Evolutionary conservation across 169 alveolate genomes (phyloP).

Genomic region (Babesia gibsoni): DNA sequence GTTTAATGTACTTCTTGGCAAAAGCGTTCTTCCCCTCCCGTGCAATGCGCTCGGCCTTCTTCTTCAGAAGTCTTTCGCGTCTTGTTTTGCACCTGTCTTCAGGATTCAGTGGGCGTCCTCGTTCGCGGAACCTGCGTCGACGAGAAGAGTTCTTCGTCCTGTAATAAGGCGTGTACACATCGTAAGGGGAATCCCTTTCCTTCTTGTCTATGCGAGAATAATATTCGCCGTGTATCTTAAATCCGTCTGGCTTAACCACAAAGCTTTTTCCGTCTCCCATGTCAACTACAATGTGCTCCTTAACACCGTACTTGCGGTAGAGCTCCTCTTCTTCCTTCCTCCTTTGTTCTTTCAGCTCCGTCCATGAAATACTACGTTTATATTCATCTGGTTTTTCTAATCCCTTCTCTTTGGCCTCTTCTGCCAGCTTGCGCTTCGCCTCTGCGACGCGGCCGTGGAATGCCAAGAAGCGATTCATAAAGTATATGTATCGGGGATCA

Average conservation of each 20-base stretch:
- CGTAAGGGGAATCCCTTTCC: slow-evolving; percentile 70
- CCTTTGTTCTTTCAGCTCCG: slow-evolving; percentile 15
- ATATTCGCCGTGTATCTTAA: slow-evolving; percentile 61
- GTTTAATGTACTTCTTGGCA: slow-evolving; percentile 13
- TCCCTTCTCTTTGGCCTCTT: slow-evolving; percentile 14
- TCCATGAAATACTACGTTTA: slow-evolving; percentile 27
- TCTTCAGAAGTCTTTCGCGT: slow-evolving; percentile 68
- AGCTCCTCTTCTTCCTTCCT: slow-evolving; percentile 29
- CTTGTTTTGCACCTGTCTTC: slow-evolving; percentile 69
- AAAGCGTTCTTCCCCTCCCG: slow-evolving; percentile 35
- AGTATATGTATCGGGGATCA: slow-evolving; percentile 61
- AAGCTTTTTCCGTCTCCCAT: slow-evolving; percentile 52
- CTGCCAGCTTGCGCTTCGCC: slow-evolving; percentile 32
- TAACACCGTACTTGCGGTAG: slow-evolving; percentile 15
- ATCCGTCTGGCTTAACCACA: slow-evolving; percentile 57
- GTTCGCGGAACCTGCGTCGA: slow-evolving; percentile 68
- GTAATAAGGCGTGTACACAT: slow-evolving; percentile 67
- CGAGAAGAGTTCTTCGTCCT: slow-evolving; percentile 68
- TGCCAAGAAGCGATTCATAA: slow-evolving; percentile 57
- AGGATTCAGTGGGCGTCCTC: slow-evolving; percentile 68
- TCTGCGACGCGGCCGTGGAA: slow-evolving; percentile 53
- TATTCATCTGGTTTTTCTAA: slow-evolving; percentile 32
- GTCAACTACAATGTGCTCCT: slow-evolving; percentile 29
- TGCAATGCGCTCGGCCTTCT: slow-evolving; percentile 55
- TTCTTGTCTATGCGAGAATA: slow-evolving; percentile 62